Evolutionary conservation across 495 filamentous ascomycete genomes (phyloP).

Genomic region (Copromyces sp.): DNA sequence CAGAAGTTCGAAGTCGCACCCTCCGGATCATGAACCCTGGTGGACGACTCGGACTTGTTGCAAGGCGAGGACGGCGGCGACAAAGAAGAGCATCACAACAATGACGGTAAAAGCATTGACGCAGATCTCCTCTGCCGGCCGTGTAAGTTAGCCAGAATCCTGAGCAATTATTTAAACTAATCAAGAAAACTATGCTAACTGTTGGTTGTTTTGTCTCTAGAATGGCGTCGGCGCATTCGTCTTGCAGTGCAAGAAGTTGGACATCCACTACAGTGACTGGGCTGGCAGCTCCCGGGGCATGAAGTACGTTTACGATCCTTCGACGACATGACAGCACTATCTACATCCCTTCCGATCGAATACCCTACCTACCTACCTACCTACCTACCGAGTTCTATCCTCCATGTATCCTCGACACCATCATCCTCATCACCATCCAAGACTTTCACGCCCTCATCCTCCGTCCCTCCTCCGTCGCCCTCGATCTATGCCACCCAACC

Average conservation of each 20-base stretch:
- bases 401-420: neutral
- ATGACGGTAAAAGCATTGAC: conserved; percentile 60
- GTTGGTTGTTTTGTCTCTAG: conserved; percentile 31
- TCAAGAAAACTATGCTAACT: neutral
- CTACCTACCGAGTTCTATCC: neutral
- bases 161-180: neutral
- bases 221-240: conserved; percentile 97
- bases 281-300: conserved; percentile 86
- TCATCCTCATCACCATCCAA: neutral
- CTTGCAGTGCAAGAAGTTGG: conserved; percentile 88
- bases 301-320: conserved; percentile 51
- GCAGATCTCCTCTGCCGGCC: conserved; percentile 51
- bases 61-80: conserved; percentile 16
- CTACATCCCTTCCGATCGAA: neutral
- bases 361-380: neutral
- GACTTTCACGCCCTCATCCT: neutral
- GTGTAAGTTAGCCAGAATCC: conserved; percentile 32
- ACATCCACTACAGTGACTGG: conserved; percentile 95
- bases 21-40: conserved; percentile 11
- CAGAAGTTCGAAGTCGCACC: conserved; percentile 3
- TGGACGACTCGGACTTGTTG: neutral
- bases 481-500: neutral
- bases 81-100: conserved; percentile 3
- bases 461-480: neutral
- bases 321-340: neutral